phyloP scores from a whole-genome alignment of 2,329 filamentous ascomycete species.

The Fusarium keratoplasticum region DNA sequence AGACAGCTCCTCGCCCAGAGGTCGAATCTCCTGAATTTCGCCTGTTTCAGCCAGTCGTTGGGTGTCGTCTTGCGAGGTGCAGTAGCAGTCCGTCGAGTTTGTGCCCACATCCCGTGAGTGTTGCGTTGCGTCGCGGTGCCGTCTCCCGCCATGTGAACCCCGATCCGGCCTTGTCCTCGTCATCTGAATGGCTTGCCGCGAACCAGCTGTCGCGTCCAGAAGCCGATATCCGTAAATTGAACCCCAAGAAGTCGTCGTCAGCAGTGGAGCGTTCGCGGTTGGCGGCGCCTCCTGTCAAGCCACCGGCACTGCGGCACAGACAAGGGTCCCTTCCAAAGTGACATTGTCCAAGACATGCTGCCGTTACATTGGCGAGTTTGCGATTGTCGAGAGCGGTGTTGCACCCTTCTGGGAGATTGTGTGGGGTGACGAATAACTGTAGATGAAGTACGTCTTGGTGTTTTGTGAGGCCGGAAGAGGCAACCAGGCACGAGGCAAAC shows the following conservation, averaged over 20 bases:
- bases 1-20: neutral
- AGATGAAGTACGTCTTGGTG: neutral
- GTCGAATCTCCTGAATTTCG: constrained; percentile 6
- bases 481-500: constrained; percentile 29
- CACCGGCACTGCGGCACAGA: constrained; percentile 15
- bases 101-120: constrained; percentile 31
- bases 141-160: constrained; percentile 18
- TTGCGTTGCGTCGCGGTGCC: constrained; percentile 14
- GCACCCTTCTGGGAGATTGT: neutral
- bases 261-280: constrained; percentile 30
- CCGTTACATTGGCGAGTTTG: neutral
- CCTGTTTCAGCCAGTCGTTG: constrained; percentile 10
- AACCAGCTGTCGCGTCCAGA: constrained; percentile 6
- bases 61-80: neutral
- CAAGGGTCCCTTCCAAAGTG: constrained; percentile 1
- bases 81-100: constrained; percentile 1
- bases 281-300: constrained; percentile 13
- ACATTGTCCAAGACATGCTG: neutral
- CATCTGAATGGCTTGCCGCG: constrained; percentile 6
- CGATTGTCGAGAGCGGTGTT: neutral
- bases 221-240: constrained; percentile 26
- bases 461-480: constrained; percentile 12
- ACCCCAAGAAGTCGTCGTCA: constrained; percentile 34
- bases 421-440: constrained; percentile 14
- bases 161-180: constrained; percentile 10